phyloP scores from a whole-genome alignment of 495 filamentous ascomycete species.

The Xylaria curta region DNA sequence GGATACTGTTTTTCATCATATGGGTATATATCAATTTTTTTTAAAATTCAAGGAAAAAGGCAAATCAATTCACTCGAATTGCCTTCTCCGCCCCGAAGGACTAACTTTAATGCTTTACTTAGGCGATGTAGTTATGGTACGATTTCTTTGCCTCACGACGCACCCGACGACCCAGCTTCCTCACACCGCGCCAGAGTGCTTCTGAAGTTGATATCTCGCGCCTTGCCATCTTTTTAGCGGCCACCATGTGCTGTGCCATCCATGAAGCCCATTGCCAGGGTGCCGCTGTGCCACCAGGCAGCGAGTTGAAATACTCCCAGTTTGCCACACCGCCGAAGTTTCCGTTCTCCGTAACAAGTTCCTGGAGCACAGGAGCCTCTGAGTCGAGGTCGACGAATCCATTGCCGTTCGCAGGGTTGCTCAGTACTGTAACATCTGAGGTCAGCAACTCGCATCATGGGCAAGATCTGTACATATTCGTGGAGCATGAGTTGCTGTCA shows the following conservation, averaged over 20 bases:
- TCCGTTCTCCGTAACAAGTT: slow-evolving; percentile 46
- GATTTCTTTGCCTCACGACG: slow-evolving; percentile 37
- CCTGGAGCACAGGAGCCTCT: slow-evolving; percentile 43
- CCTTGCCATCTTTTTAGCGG: slow-evolving; percentile 28
- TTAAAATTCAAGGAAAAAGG: background rate
- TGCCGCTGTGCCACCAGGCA: slow-evolving; percentile 62
- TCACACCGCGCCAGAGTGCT: slow-evolving; percentile 32
- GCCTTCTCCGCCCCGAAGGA: background rate
- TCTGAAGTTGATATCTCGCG: slow-evolving; percentile 34
- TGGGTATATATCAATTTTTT: background rate
- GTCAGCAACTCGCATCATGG: slow-evolving; percentile 5
- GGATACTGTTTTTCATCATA: background rate
- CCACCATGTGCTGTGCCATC: slow-evolving; percentile 41
- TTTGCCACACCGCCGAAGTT: slow-evolving; percentile 80
- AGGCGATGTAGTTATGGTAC: slow-evolving; percentile 37
- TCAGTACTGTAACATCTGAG: slow-evolving; percentile 55
- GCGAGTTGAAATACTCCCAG: slow-evolving; percentile 85
- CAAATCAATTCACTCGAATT: background rate
- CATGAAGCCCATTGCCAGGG: slow-evolving; percentile 74
- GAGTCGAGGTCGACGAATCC: slow-evolving; percentile 49
- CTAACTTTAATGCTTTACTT: background rate
- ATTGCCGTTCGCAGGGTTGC: slow-evolving; percentile 72
- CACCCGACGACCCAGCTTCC: slow-evolving; percentile 34
- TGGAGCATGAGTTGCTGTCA: background rate
- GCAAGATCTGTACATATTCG: background rate